These are phyloP conservation scores for Rhytidiadelphus loreus DNA, from an alignment of 225 moss, liverwort and hornwort genomes.

Conservation along the genomic window DNA sequence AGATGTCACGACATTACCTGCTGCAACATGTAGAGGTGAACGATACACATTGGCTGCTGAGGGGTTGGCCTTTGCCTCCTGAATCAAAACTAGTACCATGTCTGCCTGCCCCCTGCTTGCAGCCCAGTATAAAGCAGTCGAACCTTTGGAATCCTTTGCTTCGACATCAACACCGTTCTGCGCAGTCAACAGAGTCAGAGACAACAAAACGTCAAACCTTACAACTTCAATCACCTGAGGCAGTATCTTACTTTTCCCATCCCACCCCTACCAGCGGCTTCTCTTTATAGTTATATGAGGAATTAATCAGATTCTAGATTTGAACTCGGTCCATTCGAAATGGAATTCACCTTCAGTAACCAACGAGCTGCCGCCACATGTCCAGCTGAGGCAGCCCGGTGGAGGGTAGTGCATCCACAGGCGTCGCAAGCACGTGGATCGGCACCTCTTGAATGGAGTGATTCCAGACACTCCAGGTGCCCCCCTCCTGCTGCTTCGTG, in stretches of 20 bases:
- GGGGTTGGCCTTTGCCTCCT: constrained; percentile 29
- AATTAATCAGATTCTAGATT: neutral
- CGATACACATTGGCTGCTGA: constrained; percentile 41
- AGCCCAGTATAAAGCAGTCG: constrained; percentile 45
- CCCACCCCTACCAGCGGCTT: neutral
- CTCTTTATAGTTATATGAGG: neutral
- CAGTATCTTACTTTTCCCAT: neutral
- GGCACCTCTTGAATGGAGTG: constrained; percentile 15
- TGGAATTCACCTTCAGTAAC: constrained; percentile 13
- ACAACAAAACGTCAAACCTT: neutral
- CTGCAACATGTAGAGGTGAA: constrained; percentile 43
- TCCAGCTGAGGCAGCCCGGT: constrained; percentile 33
- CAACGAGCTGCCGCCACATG: constrained; percentile 29
- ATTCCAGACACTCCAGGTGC: constrained; percentile 26
- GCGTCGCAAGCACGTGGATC: constrained; percentile 29
- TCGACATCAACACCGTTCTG: constrained; percentile 40
- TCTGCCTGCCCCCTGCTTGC: constrained; percentile 34
- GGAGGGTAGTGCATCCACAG: constrained; percentile 37
- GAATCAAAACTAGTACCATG: constrained; percentile 20
- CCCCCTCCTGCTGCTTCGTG: constrained; percentile 49
- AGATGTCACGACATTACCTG: constrained; percentile 10
- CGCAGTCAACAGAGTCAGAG: neutral
- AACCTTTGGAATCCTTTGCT: constrained; percentile 33
- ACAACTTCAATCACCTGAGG: neutral
- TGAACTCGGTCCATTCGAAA: neutral